Conservation (phyloP, 139 green algal genomes). For the Edaphochlamys debaryana region DNA sequence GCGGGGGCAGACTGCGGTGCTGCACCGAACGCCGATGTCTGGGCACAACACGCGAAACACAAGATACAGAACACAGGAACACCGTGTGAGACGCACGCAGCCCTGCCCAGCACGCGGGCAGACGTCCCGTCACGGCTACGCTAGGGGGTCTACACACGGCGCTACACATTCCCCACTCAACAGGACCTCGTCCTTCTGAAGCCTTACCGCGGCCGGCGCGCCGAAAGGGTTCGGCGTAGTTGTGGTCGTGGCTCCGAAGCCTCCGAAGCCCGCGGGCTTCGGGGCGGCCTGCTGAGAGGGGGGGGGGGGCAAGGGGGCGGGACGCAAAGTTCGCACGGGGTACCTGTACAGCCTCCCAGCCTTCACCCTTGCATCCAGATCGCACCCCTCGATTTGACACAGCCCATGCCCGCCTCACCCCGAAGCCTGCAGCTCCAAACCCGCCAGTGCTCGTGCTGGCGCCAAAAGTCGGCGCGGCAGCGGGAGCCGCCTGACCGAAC, state of each 20-base stretch:
- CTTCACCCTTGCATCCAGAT: too few species aligned
- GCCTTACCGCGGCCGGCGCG: slow-evolving; percentile 12
- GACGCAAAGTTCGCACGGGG: too few species aligned
- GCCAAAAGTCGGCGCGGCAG: slow-evolving; percentile 19
- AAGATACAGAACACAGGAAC: too few species aligned
- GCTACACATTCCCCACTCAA: too few species aligned
- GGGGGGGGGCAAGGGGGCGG: too few species aligned
- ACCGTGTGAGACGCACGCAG: too few species aligned
- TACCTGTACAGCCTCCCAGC: too few species aligned
- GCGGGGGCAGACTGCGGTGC: slow-evolving; percentile 26
- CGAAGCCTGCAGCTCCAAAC: slow-evolving; percentile 14
- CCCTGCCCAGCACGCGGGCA: too few species aligned
- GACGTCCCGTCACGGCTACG: too few species aligned
- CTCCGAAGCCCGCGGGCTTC: slow-evolving; percentile 34
- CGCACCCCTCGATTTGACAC: too few species aligned
- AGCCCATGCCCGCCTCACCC: neutral
- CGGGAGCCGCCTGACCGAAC: slow-evolving; percentile 17
- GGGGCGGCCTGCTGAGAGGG: slow-evolving; percentile 5
- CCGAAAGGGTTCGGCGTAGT: slow-evolving; percentile 47
- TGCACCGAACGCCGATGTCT: slow-evolving; percentile 49
- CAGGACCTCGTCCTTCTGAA: too few species aligned
- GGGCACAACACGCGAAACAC: neutral
- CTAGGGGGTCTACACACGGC: too few species aligned
- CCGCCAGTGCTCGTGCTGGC: neutral
- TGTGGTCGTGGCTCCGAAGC: slow-evolving; percentile 26